Evolutionary conservation across 139 green algal genomes (phyloP), one percentile per base, ranked within the genome.

Genomic region (Gonium pectorale): DNA sequence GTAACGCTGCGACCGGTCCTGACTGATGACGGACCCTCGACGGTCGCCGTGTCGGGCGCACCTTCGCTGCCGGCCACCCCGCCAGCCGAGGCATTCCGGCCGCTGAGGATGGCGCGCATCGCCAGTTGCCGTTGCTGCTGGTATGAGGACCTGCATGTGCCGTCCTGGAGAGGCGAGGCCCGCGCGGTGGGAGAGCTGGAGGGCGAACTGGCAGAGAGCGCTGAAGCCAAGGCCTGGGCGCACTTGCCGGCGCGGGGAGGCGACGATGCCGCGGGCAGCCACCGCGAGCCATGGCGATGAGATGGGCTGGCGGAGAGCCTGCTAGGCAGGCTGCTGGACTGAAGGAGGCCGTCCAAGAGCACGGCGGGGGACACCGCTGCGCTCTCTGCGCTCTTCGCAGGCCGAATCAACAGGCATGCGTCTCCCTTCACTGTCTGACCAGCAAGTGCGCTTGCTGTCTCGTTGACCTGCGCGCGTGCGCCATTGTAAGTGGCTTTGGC

Each of bases 391-490:
- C 26, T 7, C 26, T 26, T 9, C 26, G n/a, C 31, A 44, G 33
- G 44, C 17, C 49, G 49, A 5, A 67, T 6, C 46, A 82, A 29
- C 29, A 82, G 74, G 59, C 74, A 82, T 0, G 74, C 74, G n/a
- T 82, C 74, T 11, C 74, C 74, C 27, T 71, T 82, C 27, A 82
- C 59, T 15, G 54, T 49, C 59, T 82, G 74, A 2, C 74, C 74
- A 8, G 74, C 74, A 3, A 82, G 43, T 4, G 27, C 6, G 74
- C 51, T 69, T 5, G 74, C 74, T 2, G n/a, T 27, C 2, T 31
- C 59, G 40, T 82, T 82, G 15, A 82, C 74, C 74, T 82, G 44
- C 31, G 3, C n/a, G n/a, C n/a, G n/a, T n/a, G n/a, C n/a, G n/a
- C n/a, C n/a, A n/a, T n/a, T n/a, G n/a, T n/a, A n/a, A n/a, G n/a